Evolutionary conservation across 2,329 filamentous ascomycete genomes (phyloP).

Genomic region (Stemphylium vesicarium): DNA sequence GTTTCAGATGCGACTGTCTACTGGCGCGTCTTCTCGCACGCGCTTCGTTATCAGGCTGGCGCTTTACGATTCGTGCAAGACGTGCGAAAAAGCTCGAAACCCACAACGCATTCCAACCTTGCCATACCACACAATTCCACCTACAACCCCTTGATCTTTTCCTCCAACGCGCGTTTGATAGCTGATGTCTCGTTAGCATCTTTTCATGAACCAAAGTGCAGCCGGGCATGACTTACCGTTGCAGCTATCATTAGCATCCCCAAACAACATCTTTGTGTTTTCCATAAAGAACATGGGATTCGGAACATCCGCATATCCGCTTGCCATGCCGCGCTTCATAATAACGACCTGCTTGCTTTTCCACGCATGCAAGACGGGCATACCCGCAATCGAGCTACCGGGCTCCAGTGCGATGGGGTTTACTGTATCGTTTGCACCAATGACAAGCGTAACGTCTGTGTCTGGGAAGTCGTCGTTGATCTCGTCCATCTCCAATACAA

Average conservation of each 20-base stretch:
- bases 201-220: not conserved
- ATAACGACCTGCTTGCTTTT: constrained; percentile 92
- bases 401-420: constrained; percentile 88
- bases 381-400: constrained; percentile 83
- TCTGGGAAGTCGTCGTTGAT: constrained; percentile 91
- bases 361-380: constrained; percentile 92
- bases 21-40: not conserved
- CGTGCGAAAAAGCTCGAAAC: not conserved
- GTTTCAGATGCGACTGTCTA: not conserved
- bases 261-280: constrained; percentile 88
- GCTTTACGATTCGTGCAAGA: not conserved
- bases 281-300: constrained; percentile 96
- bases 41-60: not conserved
- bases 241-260: constrained; percentile 83
- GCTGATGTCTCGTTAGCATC: constrained; percentile 32
- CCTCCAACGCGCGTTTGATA: constrained; percentile 47
- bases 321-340: constrained; percentile 91
- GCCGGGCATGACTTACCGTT: constrained; percentile 59
- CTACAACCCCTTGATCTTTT: constrained; percentile 42
- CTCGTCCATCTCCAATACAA: constrained; percentile 94
- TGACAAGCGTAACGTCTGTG: constrained; percentile 85
- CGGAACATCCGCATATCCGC: constrained; percentile 87
- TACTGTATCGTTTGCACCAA: constrained; percentile 91
- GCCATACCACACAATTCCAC: not conserved
- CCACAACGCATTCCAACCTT: not conserved